Conservation (phyloP, 192 early-diverging fungal genomes). For the Backusella parvicylindrica region DNA sequence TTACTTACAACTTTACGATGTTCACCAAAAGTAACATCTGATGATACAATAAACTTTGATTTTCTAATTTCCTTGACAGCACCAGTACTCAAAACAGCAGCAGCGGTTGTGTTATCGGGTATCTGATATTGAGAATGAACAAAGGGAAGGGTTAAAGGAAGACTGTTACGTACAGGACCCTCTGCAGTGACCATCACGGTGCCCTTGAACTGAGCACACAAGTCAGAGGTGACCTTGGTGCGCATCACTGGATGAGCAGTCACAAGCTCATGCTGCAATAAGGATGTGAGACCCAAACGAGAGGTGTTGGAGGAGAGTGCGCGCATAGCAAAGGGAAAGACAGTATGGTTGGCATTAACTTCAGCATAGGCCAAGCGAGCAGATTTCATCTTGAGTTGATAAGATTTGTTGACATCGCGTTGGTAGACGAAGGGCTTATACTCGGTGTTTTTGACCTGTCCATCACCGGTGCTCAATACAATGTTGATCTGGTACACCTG, state of each 20-base stretch:
- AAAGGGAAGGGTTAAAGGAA: conserved; percentile 64
- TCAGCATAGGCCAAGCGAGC: conserved; percentile 60
- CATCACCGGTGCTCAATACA: conserved; percentile 63
- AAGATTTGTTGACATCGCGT: conserved; percentile 69
- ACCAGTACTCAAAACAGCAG: conserved; percentile 22
- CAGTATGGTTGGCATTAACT: conserved; percentile 56
- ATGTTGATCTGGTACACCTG: conserved; percentile 74
- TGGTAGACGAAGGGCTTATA: conserved; percentile 60
- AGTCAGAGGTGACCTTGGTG: conserved; percentile 44
- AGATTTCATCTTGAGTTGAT: conserved; percentile 68
- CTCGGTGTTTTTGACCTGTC: conserved; percentile 49
- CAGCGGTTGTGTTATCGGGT: conserved; percentile 17
- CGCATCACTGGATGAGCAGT: conserved; percentile 61
- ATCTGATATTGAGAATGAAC: conserved; percentile 69
- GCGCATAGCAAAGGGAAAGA: conserved; percentile 75
- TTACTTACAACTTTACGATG: conserved; percentile 11
- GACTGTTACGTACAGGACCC: conserved; percentile 67
- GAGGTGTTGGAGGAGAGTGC: conserved; percentile 21
- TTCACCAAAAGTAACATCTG: conserved; percentile 34
- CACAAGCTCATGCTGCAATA: conserved; percentile 59
- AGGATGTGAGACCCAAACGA: conserved; percentile 69
- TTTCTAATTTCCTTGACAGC: conserved; percentile 35
- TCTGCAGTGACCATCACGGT: conserved; percentile 61
- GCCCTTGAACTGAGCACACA: conserved; percentile 74
- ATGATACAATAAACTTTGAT: conserved; percentile 20